Conservation (phyloP, 352 stramenopile species). For the Stramenopiles sp. region DNA sequence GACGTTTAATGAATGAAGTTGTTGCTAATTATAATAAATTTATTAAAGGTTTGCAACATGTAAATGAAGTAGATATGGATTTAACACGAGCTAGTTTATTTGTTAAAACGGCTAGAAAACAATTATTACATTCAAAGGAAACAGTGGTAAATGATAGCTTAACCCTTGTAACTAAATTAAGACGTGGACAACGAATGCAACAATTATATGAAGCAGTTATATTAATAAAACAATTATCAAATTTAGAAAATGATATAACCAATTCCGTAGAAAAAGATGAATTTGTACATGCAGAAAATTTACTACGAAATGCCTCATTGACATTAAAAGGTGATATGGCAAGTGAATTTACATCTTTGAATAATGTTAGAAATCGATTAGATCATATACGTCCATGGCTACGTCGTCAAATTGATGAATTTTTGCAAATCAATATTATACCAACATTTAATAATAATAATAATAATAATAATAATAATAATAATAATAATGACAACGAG, state of each 20-base stretch:
- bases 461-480: no score
- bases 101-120: background rate
- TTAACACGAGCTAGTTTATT: background rate
- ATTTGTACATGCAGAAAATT: background rate
- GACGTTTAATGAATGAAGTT: background rate
- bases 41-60: constrained; percentile 4
- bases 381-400: background rate
- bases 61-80: constrained; percentile 8
- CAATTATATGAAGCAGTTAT: background rate
- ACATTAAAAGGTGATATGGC: background rate
- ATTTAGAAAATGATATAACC: constrained; percentile 2
- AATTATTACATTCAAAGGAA: background rate
- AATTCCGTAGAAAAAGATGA: background rate
- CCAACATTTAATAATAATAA: no score
- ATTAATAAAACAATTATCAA: background rate
- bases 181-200: background rate
- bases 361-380: background rate
- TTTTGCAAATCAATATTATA: background rate
- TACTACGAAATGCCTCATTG: background rate
- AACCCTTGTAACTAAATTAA: background rate
- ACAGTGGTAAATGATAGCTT: background rate
- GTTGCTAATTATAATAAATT: background rate
- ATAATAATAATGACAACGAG: no score
- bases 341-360: background rate
- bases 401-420: constrained; percentile 1